Evolutionary conservation across 2,329 filamentous ascomycete genomes (phyloP), one percentile per base, ranked within the genome.

Genomic region (Coniochaeta sp.): DNA sequence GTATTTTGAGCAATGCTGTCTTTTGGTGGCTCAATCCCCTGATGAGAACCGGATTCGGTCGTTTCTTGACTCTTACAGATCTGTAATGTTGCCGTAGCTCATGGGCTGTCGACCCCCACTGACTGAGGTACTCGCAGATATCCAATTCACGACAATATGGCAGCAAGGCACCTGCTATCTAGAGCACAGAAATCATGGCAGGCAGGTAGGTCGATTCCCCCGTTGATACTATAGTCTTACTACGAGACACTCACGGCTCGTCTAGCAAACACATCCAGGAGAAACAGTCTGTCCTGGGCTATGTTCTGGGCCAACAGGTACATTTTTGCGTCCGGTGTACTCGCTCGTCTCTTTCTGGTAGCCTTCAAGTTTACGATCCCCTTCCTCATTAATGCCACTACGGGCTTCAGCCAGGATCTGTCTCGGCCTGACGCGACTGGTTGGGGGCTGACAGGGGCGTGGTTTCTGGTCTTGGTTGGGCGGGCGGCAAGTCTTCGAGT

Each of bases 21-120:
- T 70, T 70, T 55, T 68, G 65, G 64, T 70, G 68, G 68, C 44
- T 70, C 17, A 68, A 69, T 52, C 58, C 60, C 10, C 54, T 70
- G 14, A 65, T 70, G 65, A 62, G 36, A 55, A 63, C 59, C 8
- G 68, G 68, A 4, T 69, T 67, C 32, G 44, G 55, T 9, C 61
- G 63, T 17, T 58, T 66, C 44, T 61, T 70, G 8, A 60, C 28
- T 10, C 61, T 65, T 24, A 63, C 66, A 30, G 65, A 68, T 58
- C 44, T 71, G 17, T 66, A 47, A 26, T 42, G 8, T 9, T 42
- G 4, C 38, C 38, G 16, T 19, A n/a, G 17, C 42, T 26, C 19
- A 12, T 14, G 4, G 14, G 22, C 19, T 22, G 24, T 26, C 22
- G 4, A 4, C 5, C 2, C 2, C 14, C 7, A 14, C 42, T 47